Evolutionary conservation across 768 basidiomycete genomes (phyloP), one percentile per base, ranked within the genome.

Genomic region (Mycena pura): DNA sequence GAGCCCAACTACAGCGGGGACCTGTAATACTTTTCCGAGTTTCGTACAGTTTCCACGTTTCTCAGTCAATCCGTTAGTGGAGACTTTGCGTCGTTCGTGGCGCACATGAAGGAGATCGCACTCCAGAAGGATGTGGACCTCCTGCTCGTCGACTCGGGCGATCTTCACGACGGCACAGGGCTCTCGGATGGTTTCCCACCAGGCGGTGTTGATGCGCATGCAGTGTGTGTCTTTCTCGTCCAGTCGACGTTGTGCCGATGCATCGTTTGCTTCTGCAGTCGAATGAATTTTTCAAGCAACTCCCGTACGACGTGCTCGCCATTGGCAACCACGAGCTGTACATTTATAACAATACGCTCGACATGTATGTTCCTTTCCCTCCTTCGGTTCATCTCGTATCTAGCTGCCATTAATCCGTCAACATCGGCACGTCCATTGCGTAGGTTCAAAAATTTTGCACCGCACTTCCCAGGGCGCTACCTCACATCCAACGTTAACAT

Each of bases 401-500:
- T n/a, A n/a, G n/a, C n/a, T n/a, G n/a, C n/a, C n/a, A n/a, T n/a
- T n/a, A n/a, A n/a, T n/a, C n/a, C n/a, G n/a, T n/a, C n/a, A n/a
- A n/a, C n/a, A n/a, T n/a, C n/a, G n/a, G n/a, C n/a, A n/a, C n/a
- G n/a, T n/a, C n/a, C 15, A 17, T 27, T 34, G 21, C 14, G 41
- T 14, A 63, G 43, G 57, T 32, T 56, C 54, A 56, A 57, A 7
- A 66, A 66, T 19, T 63, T 66, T 46, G 65, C 49, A 0, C 59
- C 64, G 19, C 65, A 45, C 14, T 61, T 63, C 47, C 29, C 22
- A 2, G 65, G 62, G 15, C 65, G 59, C n/a, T 66, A 57, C 73
- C 76, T 97, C 47, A 87, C 92, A 1, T 92, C 89, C 2, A 96
- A 96, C 68, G 91, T 86, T 55, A 92, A 96, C 76, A 92, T 96